These are phyloP conservation scores for Colletotrichum falcatum DNA, from an alignment of 2,329 filamentous ascomycete genomes.

Conservation along the genomic window DNA sequence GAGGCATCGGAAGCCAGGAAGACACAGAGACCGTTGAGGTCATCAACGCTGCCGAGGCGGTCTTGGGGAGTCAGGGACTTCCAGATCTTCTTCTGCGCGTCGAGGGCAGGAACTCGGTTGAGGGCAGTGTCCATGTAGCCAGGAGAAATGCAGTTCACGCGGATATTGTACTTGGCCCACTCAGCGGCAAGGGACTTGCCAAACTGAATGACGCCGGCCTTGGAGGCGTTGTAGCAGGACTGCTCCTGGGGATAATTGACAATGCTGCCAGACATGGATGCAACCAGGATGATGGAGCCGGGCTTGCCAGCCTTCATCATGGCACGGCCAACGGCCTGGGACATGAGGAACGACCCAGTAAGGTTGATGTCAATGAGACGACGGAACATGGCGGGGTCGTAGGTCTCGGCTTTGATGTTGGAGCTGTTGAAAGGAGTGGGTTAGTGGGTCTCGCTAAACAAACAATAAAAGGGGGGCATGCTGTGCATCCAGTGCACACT, in stretches of 20 bases:
- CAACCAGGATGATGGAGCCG: slow-evolving; percentile 80
- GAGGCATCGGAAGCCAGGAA: slow-evolving; percentile 81
- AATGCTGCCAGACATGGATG: slow-evolving; percentile 84
- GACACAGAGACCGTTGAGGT: slow-evolving; percentile 82
- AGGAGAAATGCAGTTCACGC: slow-evolving; percentile 86
- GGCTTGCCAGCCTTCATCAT: slow-evolving; percentile 81
- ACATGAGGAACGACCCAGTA: slow-evolving; percentile 81
- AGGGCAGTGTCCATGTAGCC: slow-evolving; percentile 90
- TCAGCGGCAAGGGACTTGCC: slow-evolving; percentile 85
- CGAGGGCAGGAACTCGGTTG: slow-evolving; percentile 81
- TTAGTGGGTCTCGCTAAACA: slow-evolving; percentile 23
- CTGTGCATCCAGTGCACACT: slow-evolving; percentile 33
- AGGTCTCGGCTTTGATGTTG: slow-evolving; percentile 85
- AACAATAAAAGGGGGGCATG: slow-evolving; percentile 45
- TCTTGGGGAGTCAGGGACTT: slow-evolving; percentile 78
- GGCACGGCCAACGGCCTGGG: slow-evolving; percentile 76
- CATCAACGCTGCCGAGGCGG: slow-evolving; percentile 78
- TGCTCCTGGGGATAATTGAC: slow-evolving; percentile 91
- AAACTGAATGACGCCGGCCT: slow-evolving; percentile 82
- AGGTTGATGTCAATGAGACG: slow-evolving; percentile 86
- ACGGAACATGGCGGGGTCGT: slow-evolving; percentile 81
- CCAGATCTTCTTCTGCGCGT: slow-evolving; percentile 88
- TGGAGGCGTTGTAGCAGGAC: slow-evolving; percentile 85
- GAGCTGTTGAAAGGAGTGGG: slow-evolving; percentile 55
- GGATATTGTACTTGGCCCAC: slow-evolving; percentile 84